These are phyloP conservation scores for Mycena epipterygia DNA, from an alignment of 768 basidiomycete genomes.

Conservation along the genomic window DNA sequence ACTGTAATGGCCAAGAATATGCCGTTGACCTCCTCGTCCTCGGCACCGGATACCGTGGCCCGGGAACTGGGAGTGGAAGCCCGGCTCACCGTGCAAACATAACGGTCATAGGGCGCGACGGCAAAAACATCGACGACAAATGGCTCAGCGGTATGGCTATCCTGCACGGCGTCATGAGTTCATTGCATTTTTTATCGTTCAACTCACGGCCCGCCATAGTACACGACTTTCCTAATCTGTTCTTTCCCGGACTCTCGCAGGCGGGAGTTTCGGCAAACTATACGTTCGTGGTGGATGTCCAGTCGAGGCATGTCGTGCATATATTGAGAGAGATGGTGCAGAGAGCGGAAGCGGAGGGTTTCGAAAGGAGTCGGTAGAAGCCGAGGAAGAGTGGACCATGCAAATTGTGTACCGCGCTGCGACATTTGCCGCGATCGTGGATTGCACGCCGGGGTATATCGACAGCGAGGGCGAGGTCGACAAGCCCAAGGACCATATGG, in stretches of 20 bases:
- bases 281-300: slow-evolving; percentile 1
- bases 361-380: slow-evolving; percentile 7
- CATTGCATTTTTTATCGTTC: too few relatives aligned
- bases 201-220: too few relatives aligned
- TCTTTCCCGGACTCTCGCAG: slow-evolving; percentile 24
- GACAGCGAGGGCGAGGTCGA: slow-evolving; percentile 12
- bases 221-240: slow-evolving; percentile 35
- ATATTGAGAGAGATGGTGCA: not conserved
- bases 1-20: slow-evolving; percentile 20
- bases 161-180: slow-evolving; percentile 32
- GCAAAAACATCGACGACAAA: slow-evolving; percentile 24
- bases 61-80: slow-evolving; percentile 7
- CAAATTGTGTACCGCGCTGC: slow-evolving; percentile 16
- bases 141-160: slow-evolving; percentile 22
- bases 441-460: slow-evolving; percentile 30
- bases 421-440: slow-evolving; percentile 15
- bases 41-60: slow-evolving; percentile 19
- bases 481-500: not conserved
- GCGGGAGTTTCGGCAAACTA: slow-evolving; percentile 21
- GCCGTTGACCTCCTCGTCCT: slow-evolving; percentile 30
- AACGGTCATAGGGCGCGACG: slow-evolving; percentile 14
- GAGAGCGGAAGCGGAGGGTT: slow-evolving; percentile 10
- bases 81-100: not conserved
- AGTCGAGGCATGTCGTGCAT: slow-evolving; percentile 20
- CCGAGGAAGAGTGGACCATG: slow-evolving; percentile 12